Conservation (phyloP, 176 grass and related monocot genomes). For the Dendrocalamus sinicus region DNA sequence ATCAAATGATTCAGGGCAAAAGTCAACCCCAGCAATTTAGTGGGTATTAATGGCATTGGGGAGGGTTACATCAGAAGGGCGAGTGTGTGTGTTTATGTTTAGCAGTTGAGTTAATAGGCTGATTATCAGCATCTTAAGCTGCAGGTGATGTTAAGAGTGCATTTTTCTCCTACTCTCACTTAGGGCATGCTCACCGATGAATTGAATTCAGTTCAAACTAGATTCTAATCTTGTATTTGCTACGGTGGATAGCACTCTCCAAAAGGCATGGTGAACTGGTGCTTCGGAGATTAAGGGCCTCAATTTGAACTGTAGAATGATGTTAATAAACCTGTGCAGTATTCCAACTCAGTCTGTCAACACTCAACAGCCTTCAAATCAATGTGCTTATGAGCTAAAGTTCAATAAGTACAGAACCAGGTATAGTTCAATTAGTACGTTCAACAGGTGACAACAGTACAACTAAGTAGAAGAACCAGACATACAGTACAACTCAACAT, state of each 20-base stretch:
- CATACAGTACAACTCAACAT: background rate
- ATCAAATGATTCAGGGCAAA: background rate
- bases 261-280: background rate
- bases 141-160: background rate
- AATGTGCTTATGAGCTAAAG: conserved; percentile 18
- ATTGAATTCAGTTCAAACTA: background rate
- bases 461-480: background rate
- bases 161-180: background rate
- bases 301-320: conserved; percentile 4
- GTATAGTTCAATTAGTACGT: conserved; percentile 1
- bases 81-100: background rate
- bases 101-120: background rate
- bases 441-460: background rate
- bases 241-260: background rate
- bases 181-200: background rate
- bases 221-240: conserved; percentile 7
- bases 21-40: background rate
- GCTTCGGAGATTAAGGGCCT: background rate
- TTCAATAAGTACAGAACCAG: conserved; percentile 9
- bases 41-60: background rate
- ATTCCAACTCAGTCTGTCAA: background rate
- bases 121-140: conserved; percentile 13
- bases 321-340: background rate
- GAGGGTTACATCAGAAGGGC: background rate
- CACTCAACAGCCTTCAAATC: conserved; percentile 25